phyloP scores from a whole-genome alignment of 768 basidiomycete species.

The Agrocybe praecox region DNA sequence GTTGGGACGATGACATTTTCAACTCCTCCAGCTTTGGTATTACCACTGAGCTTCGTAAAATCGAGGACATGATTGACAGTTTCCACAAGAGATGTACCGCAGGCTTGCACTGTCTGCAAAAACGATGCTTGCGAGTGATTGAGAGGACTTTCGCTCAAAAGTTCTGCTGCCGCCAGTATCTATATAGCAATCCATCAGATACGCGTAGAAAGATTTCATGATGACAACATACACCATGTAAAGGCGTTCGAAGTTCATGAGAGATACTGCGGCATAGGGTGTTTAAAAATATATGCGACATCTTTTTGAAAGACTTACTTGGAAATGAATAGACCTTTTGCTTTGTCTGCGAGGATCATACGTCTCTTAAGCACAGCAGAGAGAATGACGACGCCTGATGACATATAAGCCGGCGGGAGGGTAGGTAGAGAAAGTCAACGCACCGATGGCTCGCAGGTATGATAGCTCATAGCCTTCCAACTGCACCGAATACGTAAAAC shows the following conservation, averaged over 20 bases:
- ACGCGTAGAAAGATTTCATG: slow-evolving; percentile 1
- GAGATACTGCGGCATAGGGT: slow-evolving; percentile 61
- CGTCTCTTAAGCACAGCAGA: slow-evolving; percentile 90
- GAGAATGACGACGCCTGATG: slow-evolving; percentile 82
- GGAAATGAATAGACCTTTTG: slow-evolving; percentile 90
- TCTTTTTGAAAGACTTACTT: slow-evolving; percentile 55
- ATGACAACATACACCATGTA: slow-evolving; percentile 82
- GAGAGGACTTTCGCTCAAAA: slow-evolving; percentile 84
- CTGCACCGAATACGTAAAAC: slow-evolving; percentile 33
- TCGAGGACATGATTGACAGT: slow-evolving; percentile 97
- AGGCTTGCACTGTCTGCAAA: slow-evolving; percentile 91
- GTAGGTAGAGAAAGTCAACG: background rate
- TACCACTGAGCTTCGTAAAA: slow-evolving; percentile 93
- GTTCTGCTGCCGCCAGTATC: slow-evolving; percentile 91
- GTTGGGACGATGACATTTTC: slow-evolving; percentile 74
- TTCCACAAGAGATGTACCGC: slow-evolving; percentile 94
- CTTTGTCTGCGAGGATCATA: slow-evolving; percentile 94
- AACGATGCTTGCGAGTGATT: slow-evolving; percentile 84
- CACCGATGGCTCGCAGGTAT: slow-evolving; percentile 88
- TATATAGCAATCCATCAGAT: slow-evolving; percentile 24
- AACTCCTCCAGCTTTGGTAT: slow-evolving; percentile 74
- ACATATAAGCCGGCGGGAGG: slow-evolving; percentile 6
- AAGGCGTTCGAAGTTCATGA: slow-evolving; percentile 87
- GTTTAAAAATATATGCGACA: background rate
- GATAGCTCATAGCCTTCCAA: slow-evolving; percentile 90